phyloP scores from a whole-genome alignment of 805 yeast species.

The Pichia scutulata region DNA sequence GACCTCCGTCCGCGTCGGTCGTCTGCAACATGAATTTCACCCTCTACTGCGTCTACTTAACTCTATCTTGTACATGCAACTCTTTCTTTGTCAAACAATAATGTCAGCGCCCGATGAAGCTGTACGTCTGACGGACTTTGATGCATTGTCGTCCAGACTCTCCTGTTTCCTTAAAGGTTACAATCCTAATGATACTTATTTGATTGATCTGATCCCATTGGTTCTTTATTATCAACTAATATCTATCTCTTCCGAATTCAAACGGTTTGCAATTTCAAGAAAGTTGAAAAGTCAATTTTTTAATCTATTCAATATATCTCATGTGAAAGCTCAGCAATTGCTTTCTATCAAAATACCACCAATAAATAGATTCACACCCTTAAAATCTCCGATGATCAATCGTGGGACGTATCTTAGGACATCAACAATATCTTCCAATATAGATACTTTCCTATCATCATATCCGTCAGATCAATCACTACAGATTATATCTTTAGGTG shows the following conservation, averaged over 20 bases:
- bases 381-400: slow-evolving; percentile 58
- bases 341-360: not conserved
- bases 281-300: slow-evolving; percentile 33
- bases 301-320: slow-evolving; percentile 17
- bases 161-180: slow-evolving; percentile 46
- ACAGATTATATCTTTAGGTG: slow-evolving; percentile 66
- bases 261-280: slow-evolving; percentile 26
- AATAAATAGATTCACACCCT: slow-evolving; percentile 1
- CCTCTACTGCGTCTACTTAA: too few species aligned
- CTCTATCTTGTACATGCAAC: not conserved
- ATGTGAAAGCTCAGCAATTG: not conserved
- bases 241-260: slow-evolving; percentile 29
- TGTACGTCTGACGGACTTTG: slow-evolving; percentile 46
- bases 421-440: slow-evolving; percentile 38
- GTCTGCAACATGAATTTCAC: not conserved
- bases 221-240: slow-evolving; percentile 32
- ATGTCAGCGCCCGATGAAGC: slow-evolving; percentile 13
- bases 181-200: slow-evolving; percentile 31
- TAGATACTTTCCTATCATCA: slow-evolving; percentile 30
- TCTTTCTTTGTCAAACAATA: not conserved
- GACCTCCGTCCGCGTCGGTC: not conserved
- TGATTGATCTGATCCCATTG: slow-evolving; percentile 28
- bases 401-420: slow-evolving; percentile 65
- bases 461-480: not conserved
- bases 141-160: slow-evolving; percentile 59